phyloP scores from a whole-genome alignment of 257 asterid species.

The Solanum etuberosum region DNA sequence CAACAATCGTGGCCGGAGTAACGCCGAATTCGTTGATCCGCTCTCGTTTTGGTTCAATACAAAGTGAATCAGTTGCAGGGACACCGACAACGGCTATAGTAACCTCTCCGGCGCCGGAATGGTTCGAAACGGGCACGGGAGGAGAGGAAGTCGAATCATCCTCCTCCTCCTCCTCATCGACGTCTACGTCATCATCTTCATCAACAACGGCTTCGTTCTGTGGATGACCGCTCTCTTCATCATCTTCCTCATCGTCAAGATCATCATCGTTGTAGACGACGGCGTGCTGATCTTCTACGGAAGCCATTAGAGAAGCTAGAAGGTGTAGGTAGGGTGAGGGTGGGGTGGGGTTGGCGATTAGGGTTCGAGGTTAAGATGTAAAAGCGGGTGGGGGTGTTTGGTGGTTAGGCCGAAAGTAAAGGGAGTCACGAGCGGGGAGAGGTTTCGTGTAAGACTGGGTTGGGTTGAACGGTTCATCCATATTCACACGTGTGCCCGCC shows the following conservation, averaged over 20 bases:
- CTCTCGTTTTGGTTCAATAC: neutral
- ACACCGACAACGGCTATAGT: conserved; percentile 53
- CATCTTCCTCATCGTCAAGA: neutral
- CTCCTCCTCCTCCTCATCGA: conserved; percentile 30
- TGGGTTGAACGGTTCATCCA: conserved; percentile 1
- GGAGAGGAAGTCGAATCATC: conserved; percentile 52
- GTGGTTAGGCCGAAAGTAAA: neutral
- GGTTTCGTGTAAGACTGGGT: conserved; percentile 3
- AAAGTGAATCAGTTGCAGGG: neutral
- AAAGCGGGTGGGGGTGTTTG: neutral
- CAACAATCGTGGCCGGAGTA: neutral
- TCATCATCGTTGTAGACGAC: conserved; percentile 6
- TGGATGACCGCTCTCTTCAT: neutral
- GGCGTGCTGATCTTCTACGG: neutral
- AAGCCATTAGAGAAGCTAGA: conserved; percentile 11
- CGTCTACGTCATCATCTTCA: conserved; percentile 28
- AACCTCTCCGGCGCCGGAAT: conserved; percentile 26
- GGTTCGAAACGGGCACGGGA: neutral
- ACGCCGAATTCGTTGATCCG: conserved; percentile 12
- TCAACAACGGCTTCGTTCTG: neutral
- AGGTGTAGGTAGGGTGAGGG: neutral
- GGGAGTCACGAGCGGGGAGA: neutral
- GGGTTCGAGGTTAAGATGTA: neutral
- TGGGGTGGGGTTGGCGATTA: neutral
- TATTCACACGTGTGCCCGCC: neutral